Base-by-base conservation (phyloP, 331 rosid genomes). In the Dryas integrifolia region DNA sequence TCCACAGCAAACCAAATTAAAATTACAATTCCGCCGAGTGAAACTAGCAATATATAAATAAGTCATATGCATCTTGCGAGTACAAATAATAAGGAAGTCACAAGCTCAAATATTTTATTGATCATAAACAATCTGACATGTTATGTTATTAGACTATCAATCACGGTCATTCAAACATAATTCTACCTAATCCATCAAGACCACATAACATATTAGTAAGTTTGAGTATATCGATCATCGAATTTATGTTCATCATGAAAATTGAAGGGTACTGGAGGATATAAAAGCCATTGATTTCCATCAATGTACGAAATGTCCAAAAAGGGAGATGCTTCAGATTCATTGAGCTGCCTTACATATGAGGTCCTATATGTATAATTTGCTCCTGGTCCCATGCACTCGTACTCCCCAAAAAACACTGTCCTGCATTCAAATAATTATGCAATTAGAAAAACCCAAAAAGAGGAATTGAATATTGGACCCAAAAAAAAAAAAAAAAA, bases 211-310 rank as follows among this genome's bases (percentile, higher is more conserved):
- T 30, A 30, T 30, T 30, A 30, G 35, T 30, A 50, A 15, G 48
- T 39, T 30, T 49, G 48, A 62, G 63, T 46, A 26, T 48, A 40
- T 11, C 65, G 43, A 39, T 78, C 39, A 5, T 30, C 56, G 55
- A 10, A n/a, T 13, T 15, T 15, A 9, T 47, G 3, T 15, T 16
- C 41, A 47, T 56, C 67, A 12, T 18, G 69, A 38, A 61, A 63
- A 58, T 12, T 40, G 60, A 26, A 35, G 76, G 49, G n/a, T 16
- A 30, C 35, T 30, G 39, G 82, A 55, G 69, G 71, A 77, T 79
- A 30, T 61, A 67, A 40, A 39, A 89, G 86, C 90, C 90, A 87
- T 47, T 75, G 80, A 68, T 68, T 72, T 69, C 93, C 96, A 77
- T 84, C 79, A 55, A 89, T 78, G 50, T 83, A 87, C 0, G 92